phyloP scores from a whole-genome alignment of 1,284 basidiomycete genomes.

The Paramarasmius palmivorus region DNA sequence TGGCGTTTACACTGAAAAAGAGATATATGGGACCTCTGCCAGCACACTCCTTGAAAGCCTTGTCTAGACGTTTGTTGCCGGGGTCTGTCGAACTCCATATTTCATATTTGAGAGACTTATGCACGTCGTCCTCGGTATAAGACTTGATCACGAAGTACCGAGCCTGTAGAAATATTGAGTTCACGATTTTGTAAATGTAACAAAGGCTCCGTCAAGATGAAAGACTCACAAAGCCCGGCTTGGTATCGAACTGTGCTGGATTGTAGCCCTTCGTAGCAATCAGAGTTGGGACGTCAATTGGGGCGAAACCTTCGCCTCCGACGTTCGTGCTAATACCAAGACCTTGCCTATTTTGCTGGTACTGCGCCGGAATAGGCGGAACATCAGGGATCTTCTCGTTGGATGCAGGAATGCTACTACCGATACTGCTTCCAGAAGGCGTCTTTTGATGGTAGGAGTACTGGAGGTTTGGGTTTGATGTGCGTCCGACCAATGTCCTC shows the following conservation, averaged over 20 bases:
- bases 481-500: slow-evolving; percentile 50
- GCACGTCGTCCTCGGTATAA: slow-evolving; percentile 96
- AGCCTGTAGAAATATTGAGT: slow-evolving; percentile 48
- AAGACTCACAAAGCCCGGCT: slow-evolving; percentile 69
- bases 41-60: slow-evolving; percentile 89
- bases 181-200: neutral
- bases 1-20: slow-evolving; percentile 95
- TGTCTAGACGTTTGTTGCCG: slow-evolving; percentile 93
- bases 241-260: slow-evolving; percentile 81
- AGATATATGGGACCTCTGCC: slow-evolving; percentile 91
- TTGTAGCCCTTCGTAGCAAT: slow-evolving; percentile 91
- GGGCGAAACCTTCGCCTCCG: slow-evolving; percentile 17
- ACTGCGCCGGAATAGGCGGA: slow-evolving; percentile 71
- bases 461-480: slow-evolving; percentile 70
- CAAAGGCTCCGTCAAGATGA: neutral
- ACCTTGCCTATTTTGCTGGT: slow-evolving; percentile 52
- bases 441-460: slow-evolving; percentile 59
- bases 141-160: slow-evolving; percentile 97
- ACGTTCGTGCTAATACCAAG: neutral
- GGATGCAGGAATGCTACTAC: slow-evolving; percentile 21
- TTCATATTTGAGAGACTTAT: slow-evolving; percentile 94
- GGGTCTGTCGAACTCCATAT: slow-evolving; percentile 97
- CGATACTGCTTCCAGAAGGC: slow-evolving; percentile 29
- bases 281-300: slow-evolving; percentile 84
- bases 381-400: slow-evolving; percentile 57